Evolutionary conservation across 2,329 filamentous ascomycete genomes (phyloP), one percentile per base, ranked within the genome.

Genomic region (Penicillium expansum): DNA sequence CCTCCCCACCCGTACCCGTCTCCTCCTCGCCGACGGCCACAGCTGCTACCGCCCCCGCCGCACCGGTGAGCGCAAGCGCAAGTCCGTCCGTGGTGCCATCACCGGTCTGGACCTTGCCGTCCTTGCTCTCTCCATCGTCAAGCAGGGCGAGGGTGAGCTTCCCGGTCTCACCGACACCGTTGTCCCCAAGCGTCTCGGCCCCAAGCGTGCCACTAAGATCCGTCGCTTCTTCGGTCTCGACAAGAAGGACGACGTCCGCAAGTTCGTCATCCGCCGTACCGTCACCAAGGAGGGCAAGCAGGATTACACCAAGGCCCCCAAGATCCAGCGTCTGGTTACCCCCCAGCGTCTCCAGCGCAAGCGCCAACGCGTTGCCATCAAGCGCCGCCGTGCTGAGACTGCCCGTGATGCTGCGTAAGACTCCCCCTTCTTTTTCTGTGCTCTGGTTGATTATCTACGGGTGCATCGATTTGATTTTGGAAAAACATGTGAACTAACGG

Each of bases 181-280:
- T 77, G 90, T 96, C 86, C 94, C 94, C 81, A 99, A 99, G 91
- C 90, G 94, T 76, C 90, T 99, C 77, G 94, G 94, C 74, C 94
- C 94, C 84, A 99, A 99, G 92, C 91, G 94, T 77, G 94, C 94
- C 78, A 96, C 92, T 84, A 99, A 97, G 92, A 97, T 99, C 84
- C 91, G 93, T 82, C 89, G 88, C 80, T 99, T 99, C 90, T 99
- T 97, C 85, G 88, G 91, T 84, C 90, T 99, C 87, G 93, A 89
- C 90, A 97, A 97, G 92, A 92, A 97, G 89, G 94, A 99, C 86
- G 94, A 99, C 90, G 93, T 97, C 82, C 93, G 94, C 86, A 97
- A 97, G 86, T 99, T 96, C 84, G 94, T 99, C 81, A 97, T 99
- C 77, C 94, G 94, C 80, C 94, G 94, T 80, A 94, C 97, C 81